Evolutionary conservation across 2,329 filamentous ascomycete genomes (phyloP).

Genomic region (Hymenoscyphus repandus): DNA sequence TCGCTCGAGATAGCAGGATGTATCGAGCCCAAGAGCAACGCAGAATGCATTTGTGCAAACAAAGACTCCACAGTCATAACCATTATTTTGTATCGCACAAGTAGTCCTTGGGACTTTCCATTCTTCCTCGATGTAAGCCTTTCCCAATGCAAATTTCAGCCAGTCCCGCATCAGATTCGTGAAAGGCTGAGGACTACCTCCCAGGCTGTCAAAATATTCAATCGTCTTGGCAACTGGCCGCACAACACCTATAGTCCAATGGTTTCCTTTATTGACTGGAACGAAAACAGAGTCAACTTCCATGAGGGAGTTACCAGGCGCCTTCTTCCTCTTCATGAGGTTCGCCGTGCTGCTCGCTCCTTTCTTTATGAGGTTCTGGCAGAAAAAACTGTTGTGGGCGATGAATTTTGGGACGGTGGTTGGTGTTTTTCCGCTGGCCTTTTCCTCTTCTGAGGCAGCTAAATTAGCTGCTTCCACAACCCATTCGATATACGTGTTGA

Average conservation of each 20-base stretch:
- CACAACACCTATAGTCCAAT: slow-evolving; percentile 71
- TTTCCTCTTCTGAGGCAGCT: slow-evolving; percentile 40
- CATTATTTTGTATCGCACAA: slow-evolving; percentile 57
- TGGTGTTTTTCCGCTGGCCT: slow-evolving; percentile 28
- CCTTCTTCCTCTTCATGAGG: slow-evolving; percentile 52
- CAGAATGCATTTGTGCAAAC: slow-evolving; percentile 69
- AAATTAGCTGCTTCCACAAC: slow-evolving; percentile 56
- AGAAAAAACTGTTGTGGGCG: slow-evolving; percentile 63
- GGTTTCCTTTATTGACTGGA: slow-evolving; percentile 58
- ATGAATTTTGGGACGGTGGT: slow-evolving; percentile 54
- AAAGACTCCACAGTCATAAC: slow-evolving; percentile 73
- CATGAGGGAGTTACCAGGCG: slow-evolving; percentile 57
- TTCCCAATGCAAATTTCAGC: slow-evolving; percentile 53
- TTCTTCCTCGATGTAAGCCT: slow-evolving; percentile 48
- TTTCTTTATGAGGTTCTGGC: slow-evolving; percentile 44
- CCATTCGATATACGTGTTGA: slow-evolving; percentile 61
- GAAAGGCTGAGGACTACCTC: slow-evolving; percentile 35
- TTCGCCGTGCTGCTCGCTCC: slow-evolving; percentile 45
- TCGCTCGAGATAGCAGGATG: slow-evolving; percentile 40
- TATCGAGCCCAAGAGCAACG: slow-evolving; percentile 36
- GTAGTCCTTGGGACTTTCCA: slow-evolving; percentile 52
- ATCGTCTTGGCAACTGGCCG: slow-evolving; percentile 55
- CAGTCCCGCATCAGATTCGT: slow-evolving; percentile 44
- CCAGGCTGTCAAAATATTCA: slow-evolving; percentile 66
- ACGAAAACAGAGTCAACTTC: slow-evolving; percentile 63